These are phyloP conservation scores for Protea cynaroides DNA, from an alignment of 164 flowering plant species.

Conservation along the genomic window DNA sequence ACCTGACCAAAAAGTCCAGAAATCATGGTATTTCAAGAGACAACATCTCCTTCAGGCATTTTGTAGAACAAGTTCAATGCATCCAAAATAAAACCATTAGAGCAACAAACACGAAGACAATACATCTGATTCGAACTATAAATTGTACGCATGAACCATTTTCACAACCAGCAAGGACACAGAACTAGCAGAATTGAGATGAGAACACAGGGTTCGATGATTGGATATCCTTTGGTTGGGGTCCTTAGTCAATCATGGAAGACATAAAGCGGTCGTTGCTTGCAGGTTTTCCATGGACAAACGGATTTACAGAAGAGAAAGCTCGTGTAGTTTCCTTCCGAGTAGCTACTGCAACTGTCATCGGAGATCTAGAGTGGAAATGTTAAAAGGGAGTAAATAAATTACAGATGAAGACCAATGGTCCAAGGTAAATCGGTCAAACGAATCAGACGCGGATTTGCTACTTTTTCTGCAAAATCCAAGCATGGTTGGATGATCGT, in stretches of 20 bases:
- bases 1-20: conserved; percentile 16
- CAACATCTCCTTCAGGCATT: conserved; percentile 21
- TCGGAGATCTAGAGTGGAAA: too few relatives aligned
- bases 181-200: conserved; percentile 15
- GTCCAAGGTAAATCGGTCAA: too few relatives aligned
- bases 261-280: conserved; percentile 1
- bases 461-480: too few relatives aligned
- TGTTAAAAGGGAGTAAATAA: too few relatives aligned
- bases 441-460: too few relatives aligned
- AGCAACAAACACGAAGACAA: conserved; percentile 11
- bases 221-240: conserved; percentile 7
- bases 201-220: conserved; percentile 1
- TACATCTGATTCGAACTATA: conserved; percentile 11
- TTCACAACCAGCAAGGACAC: conserved; percentile 8
- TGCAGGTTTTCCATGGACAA: conserved; percentile 8
- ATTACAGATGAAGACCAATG: too few relatives aligned
- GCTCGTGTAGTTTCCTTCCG: neutral
- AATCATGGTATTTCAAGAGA: conserved; percentile 25
- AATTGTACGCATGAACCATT: conserved; percentile 16
- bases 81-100: neutral
- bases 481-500: too few relatives aligned
- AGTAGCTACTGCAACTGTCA: too few relatives aligned
- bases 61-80: conserved; percentile 15
- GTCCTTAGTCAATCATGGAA: conserved; percentile 10
- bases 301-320: conserved; percentile 1